These are phyloP conservation scores for Salix exigua DNA, from an alignment of 345 rosid species.

Conservation along the genomic window DNA sequence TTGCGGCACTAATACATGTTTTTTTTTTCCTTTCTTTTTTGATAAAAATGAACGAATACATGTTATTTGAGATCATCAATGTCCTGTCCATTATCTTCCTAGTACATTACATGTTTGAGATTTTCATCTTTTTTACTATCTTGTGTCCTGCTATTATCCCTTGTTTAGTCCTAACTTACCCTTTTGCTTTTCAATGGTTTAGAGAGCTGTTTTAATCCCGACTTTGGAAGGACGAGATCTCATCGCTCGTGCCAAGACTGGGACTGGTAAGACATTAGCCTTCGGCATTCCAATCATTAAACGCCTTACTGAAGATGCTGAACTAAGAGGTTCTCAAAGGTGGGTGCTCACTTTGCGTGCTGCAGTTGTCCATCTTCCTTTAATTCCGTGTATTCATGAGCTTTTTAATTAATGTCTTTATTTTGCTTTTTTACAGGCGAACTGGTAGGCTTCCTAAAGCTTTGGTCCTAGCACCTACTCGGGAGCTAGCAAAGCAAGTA, in stretches of 20 bases:
- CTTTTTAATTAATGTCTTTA: conserved; percentile 1
- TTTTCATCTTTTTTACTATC: not conserved
- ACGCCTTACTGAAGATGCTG: conserved; percentile 61
- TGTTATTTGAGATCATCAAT: not conserved
- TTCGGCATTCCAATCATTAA: conserved; percentile 92
- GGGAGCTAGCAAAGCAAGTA: conserved; percentile 92
- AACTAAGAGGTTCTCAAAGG: conserved; percentile 45
- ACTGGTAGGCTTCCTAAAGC: conserved; percentile 67
- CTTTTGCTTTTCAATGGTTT: not conserved
- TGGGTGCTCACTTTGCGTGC: conserved; percentile 41
- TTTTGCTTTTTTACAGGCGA: conserved; percentile 38
- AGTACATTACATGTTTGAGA: not conserved
- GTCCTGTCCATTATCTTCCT: not conserved
- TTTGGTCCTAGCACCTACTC: conserved; percentile 83
- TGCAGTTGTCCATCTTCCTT: conserved; percentile 2
- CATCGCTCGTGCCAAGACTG: conserved; percentile 97
- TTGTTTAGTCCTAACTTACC: not conserved
- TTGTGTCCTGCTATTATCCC: not conserved
- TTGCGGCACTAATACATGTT: not conserved
- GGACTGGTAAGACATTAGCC: conserved; percentile 99
- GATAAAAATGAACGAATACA: too few species aligned
- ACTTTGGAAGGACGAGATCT: conserved; percentile 84
- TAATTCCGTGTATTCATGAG: not conserved
- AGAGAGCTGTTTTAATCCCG: conserved; percentile 90
- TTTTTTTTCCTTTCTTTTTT: too few species aligned